These are phyloP conservation scores for Begonia loranthoides DNA, from an alignment of 306 rosid genomes.

Conservation along the genomic window DNA sequence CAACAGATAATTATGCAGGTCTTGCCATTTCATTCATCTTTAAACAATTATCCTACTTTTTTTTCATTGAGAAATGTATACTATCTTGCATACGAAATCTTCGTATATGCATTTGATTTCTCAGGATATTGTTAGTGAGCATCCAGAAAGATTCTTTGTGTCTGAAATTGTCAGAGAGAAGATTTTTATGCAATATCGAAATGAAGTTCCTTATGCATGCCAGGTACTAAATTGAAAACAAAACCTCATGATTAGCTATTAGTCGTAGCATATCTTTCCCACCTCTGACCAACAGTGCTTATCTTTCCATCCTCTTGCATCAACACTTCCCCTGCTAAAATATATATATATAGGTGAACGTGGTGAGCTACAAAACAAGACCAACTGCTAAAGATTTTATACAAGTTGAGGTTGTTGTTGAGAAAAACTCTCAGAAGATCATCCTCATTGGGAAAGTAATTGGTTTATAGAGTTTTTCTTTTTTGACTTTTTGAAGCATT, in stretches of 20 bases:
- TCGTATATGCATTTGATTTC: slow-evolving; percentile 18
- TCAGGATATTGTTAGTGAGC: slow-evolving; percentile 92
- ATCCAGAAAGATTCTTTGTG: slow-evolving; percentile 90
- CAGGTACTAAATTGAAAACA: slow-evolving; percentile 41
- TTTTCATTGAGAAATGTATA: background rate
- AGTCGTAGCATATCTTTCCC: too few relatives aligned
- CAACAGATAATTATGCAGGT: too few relatives aligned
- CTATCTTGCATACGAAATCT: slow-evolving; percentile 4
- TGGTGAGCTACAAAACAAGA: slow-evolving; percentile 75
- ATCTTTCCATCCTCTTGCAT: slow-evolving; percentile 4
- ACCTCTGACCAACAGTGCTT: too few relatives aligned
- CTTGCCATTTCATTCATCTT: too few relatives aligned
- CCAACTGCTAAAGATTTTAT: slow-evolving; percentile 83
- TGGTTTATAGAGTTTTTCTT: background rate
- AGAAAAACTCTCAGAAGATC: slow-evolving; percentile 77
- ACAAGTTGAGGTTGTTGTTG: slow-evolving; percentile 78
- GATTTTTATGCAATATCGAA: slow-evolving; percentile 85
- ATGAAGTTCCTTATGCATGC: slow-evolving; percentile 86
- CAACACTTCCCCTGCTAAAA: background rate
- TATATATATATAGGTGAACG: slow-evolving; percentile 53
- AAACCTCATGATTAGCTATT: too few relatives aligned
- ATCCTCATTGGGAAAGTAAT: slow-evolving; percentile 73
- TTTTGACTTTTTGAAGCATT: too few relatives aligned
- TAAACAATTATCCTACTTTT: background rate
- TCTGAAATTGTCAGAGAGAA: slow-evolving; percentile 89